Base-by-base conservation (phyloP, 1,284 basidiomycete species). In the Puccinia sorghi region DNA sequence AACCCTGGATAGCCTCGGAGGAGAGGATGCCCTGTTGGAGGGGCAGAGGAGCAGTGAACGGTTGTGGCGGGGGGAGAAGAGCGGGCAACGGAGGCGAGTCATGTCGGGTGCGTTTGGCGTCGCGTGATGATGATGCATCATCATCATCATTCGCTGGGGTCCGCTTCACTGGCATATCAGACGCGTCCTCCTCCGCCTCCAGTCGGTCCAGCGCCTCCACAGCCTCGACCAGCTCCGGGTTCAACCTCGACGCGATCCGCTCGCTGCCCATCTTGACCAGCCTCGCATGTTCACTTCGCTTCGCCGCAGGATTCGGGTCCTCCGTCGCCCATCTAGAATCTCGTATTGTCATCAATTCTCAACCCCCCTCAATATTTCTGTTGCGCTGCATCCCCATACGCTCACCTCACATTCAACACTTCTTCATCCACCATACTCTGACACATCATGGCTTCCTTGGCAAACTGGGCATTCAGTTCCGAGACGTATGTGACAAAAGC, bases 381-480 rank as follows among this genome's bases (percentile, higher is more conserved):
- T n/a, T n/a, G n/a, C n/a, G n/a, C n/a, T n/a, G n/a, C n/a, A n/a
- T n/a, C n/a, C n/a, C n/a, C n/a, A n/a, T n/a, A n/a, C 41, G 22
- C 86, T 72, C 70, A 87, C 86, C 94, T 90, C 61, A 97, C 93
- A 85, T 99, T 99, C 81, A 99, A 88, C 81, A 98, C 94, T 85
- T 99, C 97, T 85, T 97, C 93, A 83, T 95, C 93, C 85, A 99
- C 96, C 81, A 99, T 87, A 32, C 93, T 96, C 86, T 99, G 97
- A 85, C 95, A 94, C 59, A 94, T 93, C 97, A 99, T 99, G 0
- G 97, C 90, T 85, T 99, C 97, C 84, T 98, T 98, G 20, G 96
- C 97, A 84, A 99, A 99, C 83, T 97, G 93, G 0, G 94, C 97
- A 81, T 90, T 87, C 76, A 91, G 83, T 84, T 99, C 96, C 57